Evolutionary conservation across 106 monocot genomes (phyloP).

Genomic region (Hemerocallis citrina): DNA sequence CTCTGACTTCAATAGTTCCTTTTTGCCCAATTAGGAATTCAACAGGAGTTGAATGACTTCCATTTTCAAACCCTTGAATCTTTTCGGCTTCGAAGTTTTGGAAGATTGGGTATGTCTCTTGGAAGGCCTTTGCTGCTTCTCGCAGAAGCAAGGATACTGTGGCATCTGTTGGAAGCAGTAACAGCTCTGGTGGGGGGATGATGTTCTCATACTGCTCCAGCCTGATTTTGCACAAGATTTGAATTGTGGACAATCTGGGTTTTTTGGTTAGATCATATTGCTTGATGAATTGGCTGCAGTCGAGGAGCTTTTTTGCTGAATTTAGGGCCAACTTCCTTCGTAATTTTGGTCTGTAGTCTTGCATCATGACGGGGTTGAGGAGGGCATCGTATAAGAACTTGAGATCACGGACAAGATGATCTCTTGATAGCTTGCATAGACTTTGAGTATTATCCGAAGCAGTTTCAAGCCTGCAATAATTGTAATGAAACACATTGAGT

Average conservation of each 20-base stretch:
- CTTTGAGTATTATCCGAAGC: neutral
- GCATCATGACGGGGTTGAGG: conserved; percentile 56
- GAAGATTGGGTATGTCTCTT: conserved; percentile 40
- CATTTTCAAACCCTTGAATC: conserved; percentile 16
- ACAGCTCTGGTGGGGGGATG: conserved; percentile 42
- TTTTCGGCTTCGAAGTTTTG: conserved; percentile 38
- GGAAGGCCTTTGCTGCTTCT: conserved; percentile 38
- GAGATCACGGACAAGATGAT: conserved; percentile 45
- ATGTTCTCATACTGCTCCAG: conserved; percentile 24
- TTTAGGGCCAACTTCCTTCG: conserved; percentile 3
- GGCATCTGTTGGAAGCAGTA: conserved; percentile 31
- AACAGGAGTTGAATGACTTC: conserved; percentile 16
- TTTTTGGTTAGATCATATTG: conserved; percentile 24
- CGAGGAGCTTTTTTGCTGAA: conserved; percentile 39
- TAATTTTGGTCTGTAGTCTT: conserved; percentile 23
- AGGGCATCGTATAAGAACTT: conserved; percentile 48
- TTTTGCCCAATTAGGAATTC: conserved; percentile 16
- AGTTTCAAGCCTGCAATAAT: conserved; percentile 30
- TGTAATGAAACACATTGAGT: neutral
- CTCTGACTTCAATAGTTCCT: conserved; percentile 18
- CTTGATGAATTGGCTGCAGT: conserved; percentile 77
- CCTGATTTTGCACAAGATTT: conserved; percentile 35
- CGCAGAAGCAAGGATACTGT: conserved; percentile 33
- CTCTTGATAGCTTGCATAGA: conserved; percentile 12
- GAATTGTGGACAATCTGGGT: conserved; percentile 4